A percentile compares a stretch with the other conserved stretches of the same genome.
These are phyloP conservation scores for Lepiota venenata DNA, from an alignment of 768 basidiomycete genomes.

Conservation along the genomic window DNA sequence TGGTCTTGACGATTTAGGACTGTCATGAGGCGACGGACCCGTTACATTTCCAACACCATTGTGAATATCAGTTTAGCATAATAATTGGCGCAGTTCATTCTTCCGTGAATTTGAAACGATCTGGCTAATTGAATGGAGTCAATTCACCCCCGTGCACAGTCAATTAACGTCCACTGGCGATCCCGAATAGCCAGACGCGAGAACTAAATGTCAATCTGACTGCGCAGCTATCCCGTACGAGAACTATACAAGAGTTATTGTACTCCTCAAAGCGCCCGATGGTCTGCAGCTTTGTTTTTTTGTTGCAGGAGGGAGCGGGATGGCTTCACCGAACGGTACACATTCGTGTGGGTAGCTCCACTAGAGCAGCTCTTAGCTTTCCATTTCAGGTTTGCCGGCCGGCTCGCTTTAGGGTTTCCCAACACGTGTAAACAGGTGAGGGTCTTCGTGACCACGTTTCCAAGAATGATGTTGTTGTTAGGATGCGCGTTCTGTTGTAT, in stretches of 20 bases:
- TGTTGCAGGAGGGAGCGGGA: constrained; percentile 1
- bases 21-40: neutral
- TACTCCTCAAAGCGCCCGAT: neutral
- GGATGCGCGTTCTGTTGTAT: constrained; percentile 5
- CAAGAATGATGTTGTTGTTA: constrained; percentile 12
- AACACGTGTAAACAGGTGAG: constrained; percentile 1
- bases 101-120: neutral
- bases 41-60: neutral
- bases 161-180: neutral
- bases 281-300: constrained; percentile 1
- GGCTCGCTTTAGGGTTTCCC: neutral
- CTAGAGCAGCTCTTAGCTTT: neutral
- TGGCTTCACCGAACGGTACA: neutral
- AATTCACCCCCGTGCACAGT: neutral
- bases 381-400: constrained; percentile 5
- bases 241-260: neutral
- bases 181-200: neutral
- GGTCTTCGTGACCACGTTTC: constrained; percentile 6
- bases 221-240: neutral
- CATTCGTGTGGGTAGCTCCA: constrained; percentile 2
- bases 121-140: neutral
- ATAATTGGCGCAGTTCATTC: neutral
- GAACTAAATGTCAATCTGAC: neutral
- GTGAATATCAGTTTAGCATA: neutral
- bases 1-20: neutral